Evolutionary conservation across 441 rosid genomes (phyloP), one percentile per base, ranked within the genome.

Genomic region (Pelargonium citronellum): DNA sequence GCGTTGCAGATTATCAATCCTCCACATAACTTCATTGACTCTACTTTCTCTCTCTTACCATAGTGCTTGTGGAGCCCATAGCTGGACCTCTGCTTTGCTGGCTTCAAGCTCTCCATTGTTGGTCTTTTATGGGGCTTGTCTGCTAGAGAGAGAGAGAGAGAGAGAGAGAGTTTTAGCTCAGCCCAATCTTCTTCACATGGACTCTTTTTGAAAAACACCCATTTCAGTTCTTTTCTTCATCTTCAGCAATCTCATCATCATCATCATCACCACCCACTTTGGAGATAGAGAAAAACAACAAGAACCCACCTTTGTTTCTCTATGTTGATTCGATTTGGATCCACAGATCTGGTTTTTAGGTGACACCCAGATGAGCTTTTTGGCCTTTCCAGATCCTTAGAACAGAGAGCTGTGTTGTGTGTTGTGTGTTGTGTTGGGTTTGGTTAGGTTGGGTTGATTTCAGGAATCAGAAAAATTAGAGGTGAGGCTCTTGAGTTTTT

Each of bases 71-170:
- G 95, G 93, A 84, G 87, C 89, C 97, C 91, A 79, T 69, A 75
- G 68, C 78, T 74, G 89, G 91, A 76, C 91, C 91, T 75, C 30
- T 79, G 90, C 91, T 79, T 81, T 78, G 91, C 95, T 87, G 95
- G 89, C 96, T 78, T 73, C 82, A 71, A 85, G 87, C 89, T 82
- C 87, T 72, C 83, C 87, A 78, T 83, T 76, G 86, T 79, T 87
- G 90, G 84, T 82, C 73, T 80, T 86, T 85, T 82, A 83, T 86
- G 87, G 89, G 78, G 75, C 84, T 89, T 82, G 89, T 80, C 93
- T 85, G 84, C 79, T 77, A 46, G 73, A 41, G 8, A 30, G 24
- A 69, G 64, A 66, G 61, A 74, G 77, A 66, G 20, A 76, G 68
- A 70, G 27, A 71, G 22, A 64, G 57, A 69, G 70, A 49, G 41